Evolutionary conservation across 2,329 filamentous ascomycete species (phyloP).

Genomic region (Falciphora oryzae): DNA sequence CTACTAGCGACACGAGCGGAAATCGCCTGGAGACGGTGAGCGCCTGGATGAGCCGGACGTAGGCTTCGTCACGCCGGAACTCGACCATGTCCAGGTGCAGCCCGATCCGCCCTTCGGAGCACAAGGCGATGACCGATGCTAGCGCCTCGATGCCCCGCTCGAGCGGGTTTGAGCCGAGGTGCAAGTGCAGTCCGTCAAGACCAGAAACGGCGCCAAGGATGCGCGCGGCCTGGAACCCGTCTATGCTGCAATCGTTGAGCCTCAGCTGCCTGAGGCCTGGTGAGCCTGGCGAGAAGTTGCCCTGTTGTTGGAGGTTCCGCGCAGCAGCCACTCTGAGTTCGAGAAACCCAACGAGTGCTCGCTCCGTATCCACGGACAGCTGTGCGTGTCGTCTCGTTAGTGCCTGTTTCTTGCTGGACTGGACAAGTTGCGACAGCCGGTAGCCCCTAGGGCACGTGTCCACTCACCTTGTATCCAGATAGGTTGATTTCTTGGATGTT

Average conservation of each 20-base stretch:
- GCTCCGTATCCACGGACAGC: slow-evolving; percentile 45
- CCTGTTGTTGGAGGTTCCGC: background rate
- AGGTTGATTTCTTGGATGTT: slow-evolving; percentile 49
- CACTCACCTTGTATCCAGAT: slow-evolving; percentile 45
- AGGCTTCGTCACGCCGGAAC: slow-evolving; percentile 45
- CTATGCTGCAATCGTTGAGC: slow-evolving; percentile 48
- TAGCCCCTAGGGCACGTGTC: background rate
- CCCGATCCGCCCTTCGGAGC: slow-evolving; percentile 39
- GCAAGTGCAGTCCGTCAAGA: slow-evolving; percentile 39
- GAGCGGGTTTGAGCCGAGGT: slow-evolving; percentile 46
- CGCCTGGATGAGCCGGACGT: slow-evolving; percentile 43
- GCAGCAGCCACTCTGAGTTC: background rate
- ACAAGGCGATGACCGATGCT: slow-evolving; percentile 39
- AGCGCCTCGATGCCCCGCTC: slow-evolving; percentile 47
- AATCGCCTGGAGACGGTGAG: slow-evolving; percentile 45
- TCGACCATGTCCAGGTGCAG: slow-evolving; percentile 54
- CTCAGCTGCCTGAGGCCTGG: slow-evolving; percentile 39
- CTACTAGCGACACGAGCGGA: slow-evolving; percentile 46
- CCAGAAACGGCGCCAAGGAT: slow-evolving; percentile 45
- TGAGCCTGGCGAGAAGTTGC: slow-evolving; percentile 10
- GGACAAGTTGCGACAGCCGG: background rate
- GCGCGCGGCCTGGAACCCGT: slow-evolving; percentile 41
- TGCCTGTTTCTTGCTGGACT: background rate
- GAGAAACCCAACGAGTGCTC: slow-evolving; percentile 41
- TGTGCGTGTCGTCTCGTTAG: slow-evolving; percentile 16